These are phyloP conservation scores for Mycena haematopus DNA, from an alignment of 768 basidiomycete species.

Conservation along the genomic window DNA sequence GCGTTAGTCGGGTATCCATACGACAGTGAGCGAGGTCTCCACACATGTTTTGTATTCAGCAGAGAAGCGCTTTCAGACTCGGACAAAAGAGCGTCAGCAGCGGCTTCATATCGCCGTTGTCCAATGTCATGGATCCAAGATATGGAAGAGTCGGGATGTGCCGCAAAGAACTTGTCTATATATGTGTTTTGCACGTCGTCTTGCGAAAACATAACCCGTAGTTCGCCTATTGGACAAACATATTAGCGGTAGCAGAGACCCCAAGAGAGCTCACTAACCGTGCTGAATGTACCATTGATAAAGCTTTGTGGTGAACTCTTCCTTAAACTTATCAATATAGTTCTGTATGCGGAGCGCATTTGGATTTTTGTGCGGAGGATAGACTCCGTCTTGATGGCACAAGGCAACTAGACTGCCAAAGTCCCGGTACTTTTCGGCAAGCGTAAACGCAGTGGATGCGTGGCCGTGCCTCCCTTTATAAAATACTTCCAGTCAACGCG, in stretches of 20 bases:
- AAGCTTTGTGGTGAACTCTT: slow-evolving; percentile 87
- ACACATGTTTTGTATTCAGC: slow-evolving; percentile 80
- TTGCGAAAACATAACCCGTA: slow-evolving; percentile 82
- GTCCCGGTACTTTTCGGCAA: slow-evolving; percentile 89
- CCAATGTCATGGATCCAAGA: slow-evolving; percentile 92
- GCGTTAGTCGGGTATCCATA: slow-evolving; percentile 6
- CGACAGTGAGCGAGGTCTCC: slow-evolving; percentile 29
- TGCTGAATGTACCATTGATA: slow-evolving; percentile 94
- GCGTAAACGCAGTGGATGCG: slow-evolving; percentile 71
- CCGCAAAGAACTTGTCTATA: slow-evolving; percentile 76
- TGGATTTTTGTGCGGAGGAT: slow-evolving; percentile 68
- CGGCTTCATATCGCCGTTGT: slow-evolving; percentile 66
- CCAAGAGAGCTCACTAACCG: slow-evolving; percentile 50
- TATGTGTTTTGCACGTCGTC: slow-evolving; percentile 65
- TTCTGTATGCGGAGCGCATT: slow-evolving; percentile 64
- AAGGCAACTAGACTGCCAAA: slow-evolving; percentile 86
- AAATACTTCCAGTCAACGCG: slow-evolving; percentile 10
- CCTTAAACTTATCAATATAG: slow-evolving; percentile 81
- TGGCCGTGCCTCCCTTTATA: slow-evolving; percentile 68
- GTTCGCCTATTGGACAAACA: slow-evolving; percentile 59
- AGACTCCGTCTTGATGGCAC: slow-evolving; percentile 73
- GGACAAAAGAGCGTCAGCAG: slow-evolving; percentile 66
- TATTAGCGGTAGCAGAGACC: slow-evolving; percentile 3
- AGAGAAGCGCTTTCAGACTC: slow-evolving; percentile 64
- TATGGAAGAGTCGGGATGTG: slow-evolving; percentile 61